Evolutionary conservation across 2,329 filamentous ascomycete species (phyloP), one percentile per base, ranked within the genome.

Genomic region (Aureobasidium mangrovei): DNA sequence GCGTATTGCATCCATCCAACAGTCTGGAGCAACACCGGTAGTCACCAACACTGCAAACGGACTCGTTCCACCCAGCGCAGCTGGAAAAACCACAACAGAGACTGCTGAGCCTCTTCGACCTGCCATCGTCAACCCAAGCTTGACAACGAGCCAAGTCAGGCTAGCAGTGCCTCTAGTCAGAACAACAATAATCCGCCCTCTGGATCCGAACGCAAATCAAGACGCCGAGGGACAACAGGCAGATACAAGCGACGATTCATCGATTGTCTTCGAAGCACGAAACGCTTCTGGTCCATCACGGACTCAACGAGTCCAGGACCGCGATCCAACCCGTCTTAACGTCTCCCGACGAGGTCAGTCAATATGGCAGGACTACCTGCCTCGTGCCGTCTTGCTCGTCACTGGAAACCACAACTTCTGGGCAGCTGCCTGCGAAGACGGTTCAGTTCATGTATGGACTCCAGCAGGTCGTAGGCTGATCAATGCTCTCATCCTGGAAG

Each of bases 311-410:
- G 68, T 73, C 33, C 65, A 85, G 74, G 74, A 84, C 41, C 81
- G 86, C 57, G 91, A 97, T 56, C 93, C 93, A 1, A 87, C 89
- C 4, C 84, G 88, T 33, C 82, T 98, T 40, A 87, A 83, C 4
- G 84, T 93, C 38, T 86, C 84, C 2, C 91, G 89, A 65, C 82
- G 88, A 53, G 89, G 89, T 4, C 82, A 84, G 54, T 76, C 86
- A 1, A 70, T 97, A 3, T 98, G 94, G 93, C 88, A 96, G 64
- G 94, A 98, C 65, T 98, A 88, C 63, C 73, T 98, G 10, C 91
- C 91, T 0, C 81, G 85, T 56, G 83, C 89, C 4, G 86, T 95
- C 27, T 80, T 98, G n/a, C 78, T 97, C 1, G 84, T 94, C 1
- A 93, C 91, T 0, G 94, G 90, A 2, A 97, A 90, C 68, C 84